Conservation (phyloP, 2,329 filamentous ascomycete genomes). For the Furcasterigmium sp. region DNA sequence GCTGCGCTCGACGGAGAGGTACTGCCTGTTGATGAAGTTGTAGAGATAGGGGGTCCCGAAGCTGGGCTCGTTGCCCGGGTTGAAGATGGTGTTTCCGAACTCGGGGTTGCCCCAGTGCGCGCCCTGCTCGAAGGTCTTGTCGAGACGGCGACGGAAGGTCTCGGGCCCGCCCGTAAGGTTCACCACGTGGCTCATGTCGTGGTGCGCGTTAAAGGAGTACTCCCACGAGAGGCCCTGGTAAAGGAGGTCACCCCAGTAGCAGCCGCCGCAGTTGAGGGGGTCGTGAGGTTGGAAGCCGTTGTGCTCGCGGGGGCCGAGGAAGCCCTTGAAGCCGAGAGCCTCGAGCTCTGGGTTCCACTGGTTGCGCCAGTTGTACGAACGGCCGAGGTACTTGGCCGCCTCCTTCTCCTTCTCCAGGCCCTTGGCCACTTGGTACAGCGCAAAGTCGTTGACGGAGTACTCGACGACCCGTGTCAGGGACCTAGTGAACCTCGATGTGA, state of each 20-base stretch:
- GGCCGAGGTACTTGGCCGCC: constrained; percentile 52
- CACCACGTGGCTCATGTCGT: constrained; percentile 55
- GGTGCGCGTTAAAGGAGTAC: constrained; percentile 64
- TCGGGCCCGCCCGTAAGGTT: constrained; percentile 46
- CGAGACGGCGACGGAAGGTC: constrained; percentile 51
- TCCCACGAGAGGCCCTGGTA: constrained; percentile 60
- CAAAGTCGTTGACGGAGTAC: constrained; percentile 66
- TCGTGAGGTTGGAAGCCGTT: constrained; percentile 50
- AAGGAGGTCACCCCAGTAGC: constrained; percentile 57
- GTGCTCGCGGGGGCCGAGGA: constrained; percentile 55
- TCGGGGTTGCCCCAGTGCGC: constrained; percentile 31
- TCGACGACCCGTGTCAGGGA: constrained; percentile 62
- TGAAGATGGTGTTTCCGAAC: constrained; percentile 55
- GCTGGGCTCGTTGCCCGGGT: constrained; percentile 62
- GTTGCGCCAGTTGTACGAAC: constrained; percentile 65
- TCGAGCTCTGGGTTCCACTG: constrained; percentile 60
- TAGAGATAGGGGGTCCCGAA: constrained; percentile 66
- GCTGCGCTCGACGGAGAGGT: constrained; percentile 53
- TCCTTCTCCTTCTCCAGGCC: constrained; percentile 48
- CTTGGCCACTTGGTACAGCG: constrained; percentile 57
- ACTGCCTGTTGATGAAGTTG: constrained; percentile 60
- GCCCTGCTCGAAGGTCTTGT: constrained; percentile 54
- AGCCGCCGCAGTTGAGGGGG: constrained; percentile 54
- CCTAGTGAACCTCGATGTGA: constrained; percentile 56
- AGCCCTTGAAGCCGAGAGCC: constrained; percentile 58